Conservation (phyloP, 805 yeast species). For the Clavispora santaluciae region DNA sequence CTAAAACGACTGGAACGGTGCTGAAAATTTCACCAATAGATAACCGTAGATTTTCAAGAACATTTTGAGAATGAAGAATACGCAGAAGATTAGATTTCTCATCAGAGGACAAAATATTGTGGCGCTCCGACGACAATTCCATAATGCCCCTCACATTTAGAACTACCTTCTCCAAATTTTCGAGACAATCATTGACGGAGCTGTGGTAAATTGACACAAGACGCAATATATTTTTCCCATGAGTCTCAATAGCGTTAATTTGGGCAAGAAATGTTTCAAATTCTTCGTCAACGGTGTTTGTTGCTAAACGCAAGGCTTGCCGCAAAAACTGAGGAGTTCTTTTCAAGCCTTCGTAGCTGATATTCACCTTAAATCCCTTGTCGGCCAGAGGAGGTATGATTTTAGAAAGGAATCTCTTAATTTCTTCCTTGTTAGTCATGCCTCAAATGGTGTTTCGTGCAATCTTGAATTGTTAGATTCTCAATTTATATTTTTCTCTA, state of each 20-base stretch:
- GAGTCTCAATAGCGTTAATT: conserved; percentile 10
- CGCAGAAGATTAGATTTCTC: not conserved
- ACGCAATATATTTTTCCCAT: conserved; percentile 13
- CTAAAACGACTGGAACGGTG: conserved; percentile 7
- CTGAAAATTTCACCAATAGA: conserved; percentile 8
- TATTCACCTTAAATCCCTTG: not conserved
- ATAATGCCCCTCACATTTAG: not conserved
- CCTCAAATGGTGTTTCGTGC: not conserved
- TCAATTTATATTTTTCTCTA: not conserved
- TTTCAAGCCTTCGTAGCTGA: not conserved
- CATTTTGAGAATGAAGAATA: not conserved
- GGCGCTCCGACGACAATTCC: not conserved
- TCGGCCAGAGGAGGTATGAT: not conserved
- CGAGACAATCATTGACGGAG: conserved; percentile 11
- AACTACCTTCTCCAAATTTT: conserved; percentile 16
- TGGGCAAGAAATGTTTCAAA: conserved; percentile 10
- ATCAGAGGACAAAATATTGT: not conserved
- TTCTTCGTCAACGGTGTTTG: conserved; percentile 30
- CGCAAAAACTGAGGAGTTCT: conserved; percentile 1
- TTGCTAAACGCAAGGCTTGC: conserved; percentile 1
- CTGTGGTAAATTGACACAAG: conserved; percentile 8
- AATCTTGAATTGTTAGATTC: not conserved
- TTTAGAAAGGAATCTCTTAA: not conserved
- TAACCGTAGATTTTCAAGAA: conserved; percentile 1
- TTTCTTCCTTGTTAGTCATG: not conserved